Percentiles rank a stretch among this genome's conserved stretches.
These are phyloP conservation scores for Diaporthe australafricana DNA, from an alignment of 2,329 filamentous ascomycete species.

Conservation along the genomic window DNA sequence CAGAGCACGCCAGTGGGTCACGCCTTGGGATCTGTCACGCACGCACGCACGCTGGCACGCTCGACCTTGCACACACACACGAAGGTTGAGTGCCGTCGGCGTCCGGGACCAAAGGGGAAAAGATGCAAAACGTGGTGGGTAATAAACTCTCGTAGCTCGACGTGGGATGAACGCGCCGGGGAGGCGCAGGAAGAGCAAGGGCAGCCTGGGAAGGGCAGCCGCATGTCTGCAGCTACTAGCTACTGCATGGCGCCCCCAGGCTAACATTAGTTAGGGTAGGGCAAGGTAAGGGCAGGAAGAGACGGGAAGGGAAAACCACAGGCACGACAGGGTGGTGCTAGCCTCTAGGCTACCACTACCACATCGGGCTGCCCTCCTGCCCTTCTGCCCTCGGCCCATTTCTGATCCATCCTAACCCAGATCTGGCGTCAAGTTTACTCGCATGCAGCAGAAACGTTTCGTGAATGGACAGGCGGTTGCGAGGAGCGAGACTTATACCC, in stretches of 20 bases:
- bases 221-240: neutral
- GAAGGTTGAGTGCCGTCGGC: neutral
- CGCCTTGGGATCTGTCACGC: constrained; percentile 7
- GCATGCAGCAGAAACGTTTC: constrained; percentile 23
- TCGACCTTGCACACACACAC: neutral
- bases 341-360: constrained; percentile 6
- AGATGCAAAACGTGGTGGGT: constrained; percentile 23
- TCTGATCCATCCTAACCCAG: constrained; percentile 5
- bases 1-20: neutral
- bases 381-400: neutral
- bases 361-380: neutral
- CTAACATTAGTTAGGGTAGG: neutral
- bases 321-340: neutral
- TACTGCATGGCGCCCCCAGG: no score
- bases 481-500: neutral
- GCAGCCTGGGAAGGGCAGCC: constrained; percentile 1
- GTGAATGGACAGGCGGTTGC: neutral
- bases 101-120: neutral
- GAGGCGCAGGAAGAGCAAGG: neutral
- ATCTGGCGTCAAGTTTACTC: constrained; percentile 23
- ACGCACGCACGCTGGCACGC: neutral
- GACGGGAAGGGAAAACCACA: neutral
- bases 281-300: neutral
- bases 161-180: constrained; percentile 22
- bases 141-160: constrained; percentile 22